phyloP scores from a whole-genome alignment of 2,329 filamentous ascomycete genomes.

The Paramyrothecium roridum region DNA sequence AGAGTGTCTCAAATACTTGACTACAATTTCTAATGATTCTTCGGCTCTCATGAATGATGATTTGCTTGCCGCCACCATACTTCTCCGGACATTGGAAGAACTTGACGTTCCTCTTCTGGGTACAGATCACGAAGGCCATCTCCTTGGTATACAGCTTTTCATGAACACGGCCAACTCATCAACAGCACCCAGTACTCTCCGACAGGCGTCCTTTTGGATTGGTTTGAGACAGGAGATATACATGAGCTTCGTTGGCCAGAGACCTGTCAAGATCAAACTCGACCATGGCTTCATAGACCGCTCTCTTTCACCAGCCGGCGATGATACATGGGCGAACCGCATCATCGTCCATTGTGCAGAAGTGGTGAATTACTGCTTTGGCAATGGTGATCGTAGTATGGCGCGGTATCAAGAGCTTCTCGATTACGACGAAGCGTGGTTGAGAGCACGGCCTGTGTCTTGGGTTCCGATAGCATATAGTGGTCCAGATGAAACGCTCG shows the following conservation, averaged over 20 bases:
- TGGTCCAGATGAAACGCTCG: too few relatives aligned
- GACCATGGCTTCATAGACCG: conserved; percentile 46
- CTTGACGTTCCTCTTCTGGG: conserved; percentile 39
- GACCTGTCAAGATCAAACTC: conserved; percentile 43
- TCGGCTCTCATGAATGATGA: conserved; percentile 44
- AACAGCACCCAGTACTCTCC: conserved; percentile 28
- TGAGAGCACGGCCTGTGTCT: too few relatives aligned
- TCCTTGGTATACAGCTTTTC: conserved; percentile 36
- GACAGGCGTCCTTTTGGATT: conserved; percentile 55
- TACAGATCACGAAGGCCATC: conserved; percentile 43
- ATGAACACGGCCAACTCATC: conserved; percentile 23
- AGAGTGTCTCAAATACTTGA: conserved; percentile 47
- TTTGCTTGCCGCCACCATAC: conserved; percentile 52
- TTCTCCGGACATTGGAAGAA: conserved; percentile 55
- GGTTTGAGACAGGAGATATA: conserved; percentile 59
- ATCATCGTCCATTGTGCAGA: conserved; percentile 62
- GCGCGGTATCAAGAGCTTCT: too few relatives aligned
- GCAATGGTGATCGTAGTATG: too few relatives aligned
- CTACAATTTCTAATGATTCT: conserved; percentile 40
- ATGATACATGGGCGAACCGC: conserved; percentile 58
- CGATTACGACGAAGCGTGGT: too few relatives aligned
- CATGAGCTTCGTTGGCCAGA: conserved; percentile 46
- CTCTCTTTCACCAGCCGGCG: conserved; percentile 42
- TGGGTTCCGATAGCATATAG: too few relatives aligned
- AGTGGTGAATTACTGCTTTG: conserved; percentile 61